Percentiles rank a stretch among this genome's conserved stretches.
phyloP scores from a whole-genome alignment of 2,329 filamentous ascomycete genomes.

The Acrocalymma vagum region DNA sequence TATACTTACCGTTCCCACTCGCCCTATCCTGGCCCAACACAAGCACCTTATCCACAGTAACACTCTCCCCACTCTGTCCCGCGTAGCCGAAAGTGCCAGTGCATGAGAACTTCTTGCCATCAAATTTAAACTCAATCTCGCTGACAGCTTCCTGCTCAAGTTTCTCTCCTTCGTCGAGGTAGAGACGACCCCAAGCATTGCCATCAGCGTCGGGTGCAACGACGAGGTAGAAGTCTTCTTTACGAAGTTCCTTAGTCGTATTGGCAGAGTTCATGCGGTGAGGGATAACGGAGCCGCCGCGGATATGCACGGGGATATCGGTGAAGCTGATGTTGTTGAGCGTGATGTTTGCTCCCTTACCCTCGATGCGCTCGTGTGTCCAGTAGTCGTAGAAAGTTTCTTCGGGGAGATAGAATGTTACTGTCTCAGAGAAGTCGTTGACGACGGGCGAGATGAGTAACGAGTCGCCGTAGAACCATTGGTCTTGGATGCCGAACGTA shows the following conservation, averaged over 20 bases:
- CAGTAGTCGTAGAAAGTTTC: conserved; percentile 70
- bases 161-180: conserved; percentile 80
- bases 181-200: conserved; percentile 72
- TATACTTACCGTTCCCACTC: conserved; percentile 22
- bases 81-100: conserved; percentile 64
- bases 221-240: conserved; percentile 74
- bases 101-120: conserved; percentile 59
- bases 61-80: conserved; percentile 27
- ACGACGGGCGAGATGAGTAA: conserved; percentile 66
- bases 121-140: conserved; percentile 68
- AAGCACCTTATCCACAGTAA: conserved; percentile 33
- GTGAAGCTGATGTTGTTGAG: conserved; percentile 57
- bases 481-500: conserved; percentile 61
- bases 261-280: conserved; percentile 64
- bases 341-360: conserved; percentile 55
- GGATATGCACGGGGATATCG: conserved; percentile 72
- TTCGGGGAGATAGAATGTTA: conserved; percentile 65
- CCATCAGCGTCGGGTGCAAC: conserved; percentile 71
- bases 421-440: conserved; percentile 60
- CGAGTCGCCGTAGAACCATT: conserved; percentile 68
- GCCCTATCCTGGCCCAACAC: conserved; percentile 35
- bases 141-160: conserved; percentile 67
- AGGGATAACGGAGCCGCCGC: conserved; percentile 72
- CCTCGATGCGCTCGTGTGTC: conserved; percentile 57
- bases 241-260: conserved; percentile 70